Evolutionary conservation across 2,329 filamentous ascomycete species (phyloP), one percentile per base, ranked within the genome.

Genomic region (Monilinia laxa): DNA sequence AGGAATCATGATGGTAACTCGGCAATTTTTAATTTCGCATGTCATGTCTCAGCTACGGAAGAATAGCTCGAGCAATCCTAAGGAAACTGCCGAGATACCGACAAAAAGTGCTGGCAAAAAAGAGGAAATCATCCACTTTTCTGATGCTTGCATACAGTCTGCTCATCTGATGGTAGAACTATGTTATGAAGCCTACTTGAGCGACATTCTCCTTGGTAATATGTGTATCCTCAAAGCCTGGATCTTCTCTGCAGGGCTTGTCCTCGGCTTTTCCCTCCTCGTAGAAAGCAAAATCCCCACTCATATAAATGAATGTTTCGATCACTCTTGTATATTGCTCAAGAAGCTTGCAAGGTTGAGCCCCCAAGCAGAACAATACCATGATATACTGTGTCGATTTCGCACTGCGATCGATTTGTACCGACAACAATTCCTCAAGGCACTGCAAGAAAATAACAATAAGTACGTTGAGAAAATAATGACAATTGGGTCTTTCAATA

Each of bases 251-350:
- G 45, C 58, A 18, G 58, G 58, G 23, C 58, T 60, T 7, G 58
- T 60, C 10, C 58, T 60, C n/a, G 58, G 58, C 1, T 60, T 60
- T 11, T 60, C 58, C 45, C 58, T 60, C 58, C 58, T 60, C 28
- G 45, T 60, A 25, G 58, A 49, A 60, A 18, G 45, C 45, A 28
- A 60, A 25, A n/a, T 12, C 9, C 58, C 45, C n/a, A 38, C 45
- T 20, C 58, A 51, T 38, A 38, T 25, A 12, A 45, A 38, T 14
- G 31, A 35, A 60, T 60, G 28, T 12, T 60, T 60, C 12, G 28
- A 51, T 60, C 58, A 51, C n/a, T 45, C 45, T 25, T 60, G 58
- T 12, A 25, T 25, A 10, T 28, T 60, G n/a, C 58, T 60, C 18
- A 25, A 51, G 14, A 60, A 23, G 14, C 20, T 60, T 49, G 45